Base-by-base conservation (phyloP, 805 yeast genomes). In the Saturnispora saitoi region DNA sequence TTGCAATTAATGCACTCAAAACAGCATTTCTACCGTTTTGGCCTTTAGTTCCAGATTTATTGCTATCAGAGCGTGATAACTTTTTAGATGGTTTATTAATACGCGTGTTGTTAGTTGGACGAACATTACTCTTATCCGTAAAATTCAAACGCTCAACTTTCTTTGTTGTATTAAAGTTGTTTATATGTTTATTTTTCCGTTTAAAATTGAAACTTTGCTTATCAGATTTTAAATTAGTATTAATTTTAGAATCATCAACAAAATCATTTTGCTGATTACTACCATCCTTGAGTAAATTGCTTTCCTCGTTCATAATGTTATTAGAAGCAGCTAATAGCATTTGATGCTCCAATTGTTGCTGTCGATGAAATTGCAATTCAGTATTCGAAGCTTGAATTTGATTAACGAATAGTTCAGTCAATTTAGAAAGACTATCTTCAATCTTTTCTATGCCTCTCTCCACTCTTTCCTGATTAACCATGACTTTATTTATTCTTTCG, bases 401-500 rank as follows among this genome's bases (percentile, higher is more conserved):
- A 12, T 12, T 22, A 7, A 32, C 30, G 12, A 45, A 22, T n/a
- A 38, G 15, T 7, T 39, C 43, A n/a, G 43, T 45, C 32, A 45
- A 15, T 24, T 45, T 45, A 17, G n/a, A 19, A n/a, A 45, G 15
- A n/a, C 29, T 26, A 26, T 30, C 15, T n/a, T 45, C 42, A 20
- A 45, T n/a, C 6, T 45, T 45, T 30, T 38, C 38, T 6, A 45
- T n/a, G 11, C 38, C 42, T 15, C 32, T 45, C 30, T 45, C 48
- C n/a, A 45, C 9, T 30, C 48, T 45, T 14, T 45, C 48, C 38
- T 45, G 48, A 20, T n/a, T 45, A 10, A 20, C 12, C n/a, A 45
- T 39, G 9, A 45, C 37, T 19, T 45, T 45, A 17, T 45, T 45
- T 5, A 45, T 38, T 15, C 38, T 15, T 31, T 45, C 48, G 20